Evolutionary conservation across 192 early-diverging fungal species (phyloP).

Genomic region (Coemansia pectinata): DNA sequence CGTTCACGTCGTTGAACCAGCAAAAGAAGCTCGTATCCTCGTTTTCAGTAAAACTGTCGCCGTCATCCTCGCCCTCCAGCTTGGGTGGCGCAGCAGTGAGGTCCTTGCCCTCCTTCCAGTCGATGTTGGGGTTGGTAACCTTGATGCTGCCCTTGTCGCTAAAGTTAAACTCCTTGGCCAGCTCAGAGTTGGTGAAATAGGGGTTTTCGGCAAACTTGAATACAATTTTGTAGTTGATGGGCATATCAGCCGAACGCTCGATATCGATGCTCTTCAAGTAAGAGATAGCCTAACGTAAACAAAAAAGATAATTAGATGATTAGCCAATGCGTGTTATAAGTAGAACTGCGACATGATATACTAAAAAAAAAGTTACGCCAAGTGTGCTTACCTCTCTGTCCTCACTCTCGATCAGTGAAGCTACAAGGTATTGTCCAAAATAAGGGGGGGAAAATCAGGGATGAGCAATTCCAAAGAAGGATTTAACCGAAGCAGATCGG

Average conservation of each 20-base stretch:
- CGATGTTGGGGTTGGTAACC: slow-evolving; percentile 54
- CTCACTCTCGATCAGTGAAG: slow-evolving; percentile 56
- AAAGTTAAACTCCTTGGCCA: slow-evolving; percentile 64
- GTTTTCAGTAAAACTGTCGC: slow-evolving; percentile 47
- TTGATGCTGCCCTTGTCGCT: slow-evolving; percentile 60
- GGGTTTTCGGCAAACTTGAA: slow-evolving; percentile 60
- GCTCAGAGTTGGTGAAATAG: slow-evolving; percentile 58
- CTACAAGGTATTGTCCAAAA: slow-evolving; percentile 24
- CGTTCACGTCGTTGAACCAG: slow-evolving; percentile 55
- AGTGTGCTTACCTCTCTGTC: slow-evolving; percentile 39
- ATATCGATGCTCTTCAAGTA: slow-evolving; percentile 78
- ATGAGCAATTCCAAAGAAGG: slow-evolving; percentile 19
- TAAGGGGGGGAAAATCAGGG: not conserved
- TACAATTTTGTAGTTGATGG: slow-evolving; percentile 58
- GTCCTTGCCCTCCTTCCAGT: slow-evolving; percentile 64
- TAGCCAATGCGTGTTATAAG: not conserved
- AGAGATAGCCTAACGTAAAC: slow-evolving; percentile 66
- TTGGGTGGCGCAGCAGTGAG: slow-evolving; percentile 46
- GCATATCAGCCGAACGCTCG: slow-evolving; percentile 46
- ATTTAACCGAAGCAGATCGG: slow-evolving; percentile 3
- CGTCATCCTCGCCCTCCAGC: slow-evolving; percentile 41
- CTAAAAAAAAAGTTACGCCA: not conserved
- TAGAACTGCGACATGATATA: not conserved
- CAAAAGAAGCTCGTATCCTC: slow-evolving; percentile 54
- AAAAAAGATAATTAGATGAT: not conserved